Conservation (phyloP, 2,329 filamentous ascomycete genomes). For the Anisogramma anomala region DNA sequence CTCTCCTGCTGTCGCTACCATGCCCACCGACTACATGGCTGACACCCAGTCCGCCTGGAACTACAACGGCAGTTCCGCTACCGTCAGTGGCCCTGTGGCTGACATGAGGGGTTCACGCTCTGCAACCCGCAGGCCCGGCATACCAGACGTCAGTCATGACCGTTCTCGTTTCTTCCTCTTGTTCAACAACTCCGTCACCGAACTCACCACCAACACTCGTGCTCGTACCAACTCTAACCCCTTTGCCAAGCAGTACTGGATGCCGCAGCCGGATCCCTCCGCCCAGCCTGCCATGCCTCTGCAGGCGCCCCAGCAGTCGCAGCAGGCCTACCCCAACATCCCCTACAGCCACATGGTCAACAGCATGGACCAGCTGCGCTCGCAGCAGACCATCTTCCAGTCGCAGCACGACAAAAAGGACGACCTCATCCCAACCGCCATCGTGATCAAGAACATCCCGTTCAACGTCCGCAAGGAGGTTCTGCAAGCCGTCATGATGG, state of each 20-base stretch:
- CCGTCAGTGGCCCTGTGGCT: slow-evolving; percentile 49
- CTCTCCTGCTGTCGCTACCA: slow-evolving; percentile 16
- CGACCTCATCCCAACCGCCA: slow-evolving; percentile 92
- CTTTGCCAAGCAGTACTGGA: slow-evolving; percentile 34
- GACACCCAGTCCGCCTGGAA: slow-evolving; percentile 20
- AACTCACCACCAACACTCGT: too few species aligned
- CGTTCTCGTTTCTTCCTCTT: slow-evolving; percentile 15
- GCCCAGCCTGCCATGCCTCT: slow-evolving; percentile 26
- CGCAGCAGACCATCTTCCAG: slow-evolving; percentile 26
- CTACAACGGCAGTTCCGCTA: slow-evolving; percentile 21
- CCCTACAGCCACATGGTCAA: slow-evolving; percentile 33
- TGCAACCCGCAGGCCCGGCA: slow-evolving; percentile 52
- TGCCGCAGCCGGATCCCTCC: slow-evolving; percentile 29
- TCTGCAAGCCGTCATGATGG: slow-evolving; percentile 84
- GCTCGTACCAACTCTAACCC: slow-evolving; percentile 11
- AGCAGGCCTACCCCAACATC: slow-evolving; percentile 16
- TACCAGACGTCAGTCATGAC: slow-evolving; percentile 27
- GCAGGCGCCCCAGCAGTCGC: slow-evolving; percentile 21
- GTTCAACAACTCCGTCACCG: too few species aligned
- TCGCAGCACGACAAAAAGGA: slow-evolving; percentile 35
- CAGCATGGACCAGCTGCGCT: slow-evolving; percentile 22
- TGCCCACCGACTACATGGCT: slow-evolving; percentile 18
- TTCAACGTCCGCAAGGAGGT: slow-evolving; percentile 98
- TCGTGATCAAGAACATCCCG: slow-evolving; percentile 99
- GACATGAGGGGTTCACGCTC: slow-evolving; percentile 42